Evolutionary conservation across 148 eudicot species (phyloP), one percentile per base, ranked within the genome.

Genomic region (Camellia lanceoleosa): DNA sequence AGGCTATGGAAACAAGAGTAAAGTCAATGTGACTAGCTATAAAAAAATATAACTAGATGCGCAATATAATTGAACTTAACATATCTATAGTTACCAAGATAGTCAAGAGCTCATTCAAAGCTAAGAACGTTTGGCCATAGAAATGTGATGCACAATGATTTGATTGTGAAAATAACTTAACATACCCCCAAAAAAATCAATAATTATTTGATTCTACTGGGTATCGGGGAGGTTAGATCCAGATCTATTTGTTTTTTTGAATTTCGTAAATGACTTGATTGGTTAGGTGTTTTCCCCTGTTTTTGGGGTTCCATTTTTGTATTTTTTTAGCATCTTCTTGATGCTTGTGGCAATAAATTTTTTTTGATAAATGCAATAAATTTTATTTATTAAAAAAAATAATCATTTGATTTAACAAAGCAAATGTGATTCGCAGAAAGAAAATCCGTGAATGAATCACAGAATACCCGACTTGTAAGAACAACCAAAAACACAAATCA

Each of bases 71-170:
- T 38, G 8, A 47, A 19, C 15, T 5, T n/a, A 46, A n/a, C 41
- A 47, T 20, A 12, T 64, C 68, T 20, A 47, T 30, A 30, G 38
- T 30, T 15, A 23, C 68, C 63, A 63, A 55, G 51, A 12, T 73
- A 19, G 9, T 55, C 55, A 55, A 73, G 74, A 73, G 10, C 19
- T 73, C 76, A 73, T 56, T 54, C 46, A 30, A 73, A 55, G 47
- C 15, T 1, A 3, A 73, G 5, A 56, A 54, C 19, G 5, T 55
- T 15, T 54, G 44, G 19, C 8, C 42, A 62, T 30, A 23, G 20
- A 63, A 63, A 63, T 63, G 70, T 0, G 13, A 6, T 14, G 20
- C 11, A 63, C 58, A 46, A 76, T 11, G 68, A 51, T 49, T 30
- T 76, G 56, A 47, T 47, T 46, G 70, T 63, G 42, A 16, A 46